These are phyloP conservation scores for Schizosaccharomyces japonicus DNA, from an alignment of 805 yeast genomes.

Conservation along the genomic window DNA sequence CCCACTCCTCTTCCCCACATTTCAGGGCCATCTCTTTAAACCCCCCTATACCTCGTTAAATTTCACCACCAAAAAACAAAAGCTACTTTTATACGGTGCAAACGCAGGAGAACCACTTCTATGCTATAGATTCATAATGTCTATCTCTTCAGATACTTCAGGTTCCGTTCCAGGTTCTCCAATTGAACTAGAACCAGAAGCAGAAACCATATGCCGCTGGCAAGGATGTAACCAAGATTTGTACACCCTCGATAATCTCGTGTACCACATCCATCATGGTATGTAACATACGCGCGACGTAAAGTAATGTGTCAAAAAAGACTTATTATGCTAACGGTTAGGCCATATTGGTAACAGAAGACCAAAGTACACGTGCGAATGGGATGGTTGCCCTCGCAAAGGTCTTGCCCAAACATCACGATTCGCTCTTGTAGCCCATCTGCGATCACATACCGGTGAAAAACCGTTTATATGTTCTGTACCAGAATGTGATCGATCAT, in stretches of 20 bases:
- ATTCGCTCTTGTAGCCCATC: constrained; percentile 36
- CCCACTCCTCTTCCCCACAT: too few relatives aligned
- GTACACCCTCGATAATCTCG: constrained; percentile 19
- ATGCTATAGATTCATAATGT: background rate
- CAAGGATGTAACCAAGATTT: constrained; percentile 16
- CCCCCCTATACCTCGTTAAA: too few relatives aligned
- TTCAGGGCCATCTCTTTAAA: too few relatives aligned
- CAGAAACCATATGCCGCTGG: constrained; percentile 20
- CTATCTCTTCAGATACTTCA: constrained; percentile 7
- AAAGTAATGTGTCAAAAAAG: background rate
- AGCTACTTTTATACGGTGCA: too few relatives aligned
- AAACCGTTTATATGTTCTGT: constrained; percentile 39
- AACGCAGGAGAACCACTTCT: too few relatives aligned
- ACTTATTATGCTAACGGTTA: background rate
- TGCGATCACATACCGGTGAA: constrained; percentile 43
- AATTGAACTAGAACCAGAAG: constrained; percentile 11
- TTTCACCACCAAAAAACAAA: too few relatives aligned
- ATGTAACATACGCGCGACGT: background rate
- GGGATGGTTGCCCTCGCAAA: constrained; percentile 34
- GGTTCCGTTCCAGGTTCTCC: constrained; percentile 12
- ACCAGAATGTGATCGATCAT: constrained; percentile 40
- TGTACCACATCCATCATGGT: constrained; percentile 19
- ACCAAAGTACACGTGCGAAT: constrained; percentile 29
- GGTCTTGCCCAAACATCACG: constrained; percentile 31
- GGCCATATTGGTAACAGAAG: constrained; percentile 18